Evolutionary conservation across 441 rosid species (phyloP).

Genomic region (Gossypium davidsonii): DNA sequence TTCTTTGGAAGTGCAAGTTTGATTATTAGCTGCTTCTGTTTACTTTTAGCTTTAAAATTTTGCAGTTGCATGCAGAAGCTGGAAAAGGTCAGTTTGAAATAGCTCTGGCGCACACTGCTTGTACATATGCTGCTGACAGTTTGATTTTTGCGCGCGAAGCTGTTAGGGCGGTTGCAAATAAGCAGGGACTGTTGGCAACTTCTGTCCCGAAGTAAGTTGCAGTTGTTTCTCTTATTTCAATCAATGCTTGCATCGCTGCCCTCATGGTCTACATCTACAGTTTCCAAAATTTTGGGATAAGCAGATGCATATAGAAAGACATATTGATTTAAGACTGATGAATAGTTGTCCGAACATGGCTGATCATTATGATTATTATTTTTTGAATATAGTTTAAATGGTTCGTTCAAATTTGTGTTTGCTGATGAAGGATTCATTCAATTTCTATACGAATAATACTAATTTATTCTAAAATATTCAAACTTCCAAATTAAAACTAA

Average conservation of each 20-base stretch:
- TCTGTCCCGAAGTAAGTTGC: slow-evolving; percentile 81
- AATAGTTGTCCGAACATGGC: not conserved
- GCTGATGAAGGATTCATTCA: not conserved
- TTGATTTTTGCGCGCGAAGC: slow-evolving; percentile 75
- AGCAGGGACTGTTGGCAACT: slow-evolving; percentile 76
- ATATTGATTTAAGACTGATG: not conserved
- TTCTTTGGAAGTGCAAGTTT: not conserved
- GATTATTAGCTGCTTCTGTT: not conserved
- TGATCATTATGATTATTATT: not conserved
- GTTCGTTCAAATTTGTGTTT: not conserved
- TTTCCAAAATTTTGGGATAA: not conserved
- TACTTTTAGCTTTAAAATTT: slow-evolving; percentile 9
- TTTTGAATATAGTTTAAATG: not conserved
- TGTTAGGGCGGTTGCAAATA: slow-evolving; percentile 70
- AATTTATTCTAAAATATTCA: not conserved
- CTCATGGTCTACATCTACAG: not conserved
- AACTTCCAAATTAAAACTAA: not conserved
- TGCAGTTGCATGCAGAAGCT: slow-evolving; percentile 77
- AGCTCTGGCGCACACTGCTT: slow-evolving; percentile 52
- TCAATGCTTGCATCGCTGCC: slow-evolving; percentile 9
- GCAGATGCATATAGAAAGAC: not conserved
- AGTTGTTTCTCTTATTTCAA: not conserved
- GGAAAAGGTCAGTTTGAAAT: slow-evolving; percentile 94
- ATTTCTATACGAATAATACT: not conserved
- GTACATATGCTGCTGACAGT: slow-evolving; percentile 65